phyloP scores from a whole-genome alignment of 2,329 filamentous ascomycete genomes.

The Aspergillus tamarii region DNA sequence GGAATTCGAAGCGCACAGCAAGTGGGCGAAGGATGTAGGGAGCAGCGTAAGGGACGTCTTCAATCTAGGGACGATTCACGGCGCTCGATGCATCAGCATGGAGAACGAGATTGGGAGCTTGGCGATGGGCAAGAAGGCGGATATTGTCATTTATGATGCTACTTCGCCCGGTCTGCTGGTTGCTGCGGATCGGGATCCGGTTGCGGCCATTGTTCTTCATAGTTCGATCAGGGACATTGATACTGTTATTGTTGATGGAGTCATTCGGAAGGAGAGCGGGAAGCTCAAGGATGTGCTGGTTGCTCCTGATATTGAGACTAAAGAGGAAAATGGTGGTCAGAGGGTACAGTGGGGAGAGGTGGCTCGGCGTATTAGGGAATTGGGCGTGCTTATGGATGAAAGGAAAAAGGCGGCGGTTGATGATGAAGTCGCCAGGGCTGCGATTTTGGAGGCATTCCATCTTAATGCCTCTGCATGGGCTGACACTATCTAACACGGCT shows the following conservation, averaged over 20 bases:
- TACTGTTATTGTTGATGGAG: conserved; percentile 34
- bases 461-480: neutral
- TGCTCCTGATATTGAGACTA: conserved; percentile 12
- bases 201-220: conserved; percentile 36
- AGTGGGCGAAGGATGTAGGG: conserved; percentile 17
- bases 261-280: conserved; percentile 22
- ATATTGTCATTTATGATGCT: conserved; percentile 35
- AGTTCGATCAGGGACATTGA: conserved; percentile 30
- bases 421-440: neutral
- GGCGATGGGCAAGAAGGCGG: conserved; percentile 32
- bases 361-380: neutral
- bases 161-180: conserved; percentile 30
- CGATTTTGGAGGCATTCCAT: neutral
- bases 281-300: conserved; percentile 11
- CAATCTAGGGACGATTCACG: conserved; percentile 34
- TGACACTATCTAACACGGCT: neutral
- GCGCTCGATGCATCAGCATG: conserved; percentile 31
- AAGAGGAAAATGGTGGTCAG: neutral
- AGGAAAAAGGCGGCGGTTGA: neutral
- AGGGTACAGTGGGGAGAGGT: conserved; percentile 7
- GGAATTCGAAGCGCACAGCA: conserved; percentile 12
- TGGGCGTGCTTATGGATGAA: neutral
- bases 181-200: conserved; percentile 30
- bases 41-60: conserved; percentile 29
- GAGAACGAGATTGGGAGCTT: conserved; percentile 31